Base-by-base conservation (phyloP, 2,329 filamentous ascomycete genomes). In the Hypoxylon sp. region DNA sequence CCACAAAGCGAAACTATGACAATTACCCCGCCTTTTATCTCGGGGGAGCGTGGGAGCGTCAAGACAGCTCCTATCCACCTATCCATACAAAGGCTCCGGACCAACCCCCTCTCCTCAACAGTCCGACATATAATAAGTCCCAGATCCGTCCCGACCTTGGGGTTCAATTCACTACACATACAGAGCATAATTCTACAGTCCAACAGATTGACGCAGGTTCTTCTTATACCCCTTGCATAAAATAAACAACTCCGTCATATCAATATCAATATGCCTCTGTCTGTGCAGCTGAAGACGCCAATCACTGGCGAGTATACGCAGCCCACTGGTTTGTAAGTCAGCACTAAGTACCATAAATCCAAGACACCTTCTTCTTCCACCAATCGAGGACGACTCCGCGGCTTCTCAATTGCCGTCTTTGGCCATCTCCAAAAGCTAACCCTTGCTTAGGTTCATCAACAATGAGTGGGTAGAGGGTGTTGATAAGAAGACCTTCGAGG, bases 401-500 rank as follows among this genome's bases (percentile, higher is more conserved):
- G 30, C 45, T n/a, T 46, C 43, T 30, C 50, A 62, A 48, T 59
- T 70, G n/a, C 50, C 43, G 6, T 53, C 10, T 50, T 48, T 11
- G 51, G 51, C 38, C 46, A 50, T 41, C 6, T 34, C 75, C 78
- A 72, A 79, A 79, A 67, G 32, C n/a, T 14, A 17, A 41, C 32
- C 48, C 68, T 75, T 6, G 5, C 19, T 9, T 76, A 93, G 91
- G 68, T 96, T 93, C 87, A 96, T 97, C 87, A 94, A 96, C 88
- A 94, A 95, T 81, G 91, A 98, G 82, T 98, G 91, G 83, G 89
- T 97, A 72, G 89, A 91, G 81, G 86, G 89, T 79, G 90, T 91
- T 70, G 93, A 97, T 75, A 94, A 94, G 84, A 91, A 93, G 87
- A 94, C 91, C 73, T 96, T 97, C 78, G 93, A 97, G 83, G 92